phyloP scores from a whole-genome alignment of 2,329 filamentous ascomycete genomes.

The Aureobasidium sp. region DNA sequence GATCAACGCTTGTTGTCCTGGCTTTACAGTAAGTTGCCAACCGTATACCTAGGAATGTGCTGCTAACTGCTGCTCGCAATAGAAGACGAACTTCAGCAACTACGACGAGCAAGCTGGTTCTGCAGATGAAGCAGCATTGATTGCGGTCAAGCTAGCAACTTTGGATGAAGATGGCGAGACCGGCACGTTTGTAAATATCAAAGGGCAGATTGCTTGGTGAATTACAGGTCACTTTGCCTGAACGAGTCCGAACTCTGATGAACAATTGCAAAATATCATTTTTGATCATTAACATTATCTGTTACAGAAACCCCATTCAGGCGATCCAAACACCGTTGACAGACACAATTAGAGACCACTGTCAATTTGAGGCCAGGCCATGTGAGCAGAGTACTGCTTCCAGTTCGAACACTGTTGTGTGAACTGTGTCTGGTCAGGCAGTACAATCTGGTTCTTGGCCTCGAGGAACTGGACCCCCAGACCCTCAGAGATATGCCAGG shows the following conservation, averaged over 20 bases:
- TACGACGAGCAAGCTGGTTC: background rate
- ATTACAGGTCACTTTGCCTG: background rate
- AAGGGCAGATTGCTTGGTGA: background rate
- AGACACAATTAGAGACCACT: constrained; percentile 29
- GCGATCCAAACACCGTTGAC: background rate
- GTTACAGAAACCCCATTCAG: no score
- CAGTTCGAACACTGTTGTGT: constrained; percentile 28
- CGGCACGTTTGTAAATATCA: background rate
- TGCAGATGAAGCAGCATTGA: background rate
- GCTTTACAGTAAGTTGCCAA: constrained; percentile 22
- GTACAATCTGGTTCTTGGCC: constrained; percentile 27
- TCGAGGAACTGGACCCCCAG: constrained; percentile 50
- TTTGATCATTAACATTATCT: background rate
- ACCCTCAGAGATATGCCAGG: constrained; percentile 56
- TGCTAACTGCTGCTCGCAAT: background rate
- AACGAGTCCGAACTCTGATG: background rate
- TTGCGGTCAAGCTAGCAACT: background rate
- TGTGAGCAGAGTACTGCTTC: constrained; percentile 28
- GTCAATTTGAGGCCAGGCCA: constrained; percentile 32
- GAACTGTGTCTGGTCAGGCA: constrained; percentile 24
- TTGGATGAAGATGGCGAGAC: background rate
- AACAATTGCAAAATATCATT: background rate
- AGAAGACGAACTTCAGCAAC: background rate
- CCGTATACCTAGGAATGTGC: background rate
- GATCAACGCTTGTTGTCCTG: constrained; percentile 36